A percentile compares a stretch with the other conserved stretches of the same genome.
phyloP scores from a whole-genome alignment of 1,139 yeast species.

The Suhomyces guaymorum region DNA sequence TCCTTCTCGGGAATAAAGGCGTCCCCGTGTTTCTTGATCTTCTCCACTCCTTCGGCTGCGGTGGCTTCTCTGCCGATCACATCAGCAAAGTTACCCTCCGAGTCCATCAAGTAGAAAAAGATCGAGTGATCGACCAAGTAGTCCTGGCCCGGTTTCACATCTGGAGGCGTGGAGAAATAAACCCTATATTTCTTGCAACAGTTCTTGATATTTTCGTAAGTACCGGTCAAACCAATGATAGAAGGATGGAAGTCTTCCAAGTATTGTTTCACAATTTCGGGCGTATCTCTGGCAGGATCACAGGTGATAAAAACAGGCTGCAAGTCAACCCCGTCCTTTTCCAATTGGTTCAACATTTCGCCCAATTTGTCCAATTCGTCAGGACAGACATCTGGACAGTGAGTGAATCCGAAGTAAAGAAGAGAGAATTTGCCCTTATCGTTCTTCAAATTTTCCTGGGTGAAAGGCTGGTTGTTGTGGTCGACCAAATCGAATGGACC shows the following conservation, averaged over 20 bases:
- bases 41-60: constrained; percentile 74
- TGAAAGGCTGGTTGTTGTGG: constrained; percentile 67
- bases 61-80: constrained; percentile 91
- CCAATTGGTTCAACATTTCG: constrained; percentile 64
- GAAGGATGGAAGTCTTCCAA: constrained; percentile 84
- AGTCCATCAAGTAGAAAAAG: constrained; percentile 94
- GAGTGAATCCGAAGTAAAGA: constrained; percentile 90
- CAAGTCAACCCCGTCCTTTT: constrained; percentile 56
- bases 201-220: constrained; percentile 78
- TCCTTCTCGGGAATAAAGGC: constrained; percentile 73
- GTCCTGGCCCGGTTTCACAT: constrained; percentile 92
- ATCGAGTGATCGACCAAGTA: constrained; percentile 96
- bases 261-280: constrained; percentile 77
- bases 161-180: constrained; percentile 92
- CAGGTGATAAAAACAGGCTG: constrained; percentile 93
- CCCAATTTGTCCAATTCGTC: constrained; percentile 94
- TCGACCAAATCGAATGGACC: constrained; percentile 81
- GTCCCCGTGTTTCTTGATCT: constrained; percentile 72
- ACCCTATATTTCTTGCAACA: constrained; percentile 88
- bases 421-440: constrained; percentile 62
- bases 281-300: constrained; percentile 92
- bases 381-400: constrained; percentile 98
- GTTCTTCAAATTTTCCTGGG: constrained; percentile 73
- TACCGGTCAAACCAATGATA: constrained; percentile 88
- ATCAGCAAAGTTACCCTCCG: constrained; percentile 92